A percentile compares a stretch with the other conserved stretches of the same genome.
phyloP scores from a whole-genome alignment of 768 basidiomycete species.

The Rossbeevera mucosa region DNA sequence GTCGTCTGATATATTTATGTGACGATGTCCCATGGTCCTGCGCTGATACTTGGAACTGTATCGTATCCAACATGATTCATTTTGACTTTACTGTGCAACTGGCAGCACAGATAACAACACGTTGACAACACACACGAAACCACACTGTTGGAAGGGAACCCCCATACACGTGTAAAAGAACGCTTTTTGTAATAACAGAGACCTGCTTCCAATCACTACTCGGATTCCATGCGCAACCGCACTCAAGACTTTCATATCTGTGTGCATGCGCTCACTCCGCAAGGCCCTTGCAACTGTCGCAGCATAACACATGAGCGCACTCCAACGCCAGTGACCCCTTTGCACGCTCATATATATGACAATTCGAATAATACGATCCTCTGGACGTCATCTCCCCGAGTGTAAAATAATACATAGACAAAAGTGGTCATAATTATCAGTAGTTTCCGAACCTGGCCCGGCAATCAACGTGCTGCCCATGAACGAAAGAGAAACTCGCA shows the following conservation, averaged over 20 bases:
- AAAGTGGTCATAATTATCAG: constrained; percentile 4
- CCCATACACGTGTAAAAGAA: too few species aligned
- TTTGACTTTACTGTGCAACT: too few species aligned
- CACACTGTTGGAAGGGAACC: too few species aligned
- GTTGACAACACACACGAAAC: too few species aligned
- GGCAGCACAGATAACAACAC: too few species aligned
- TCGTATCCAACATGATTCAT: background rate
- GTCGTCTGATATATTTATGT: too few species aligned
- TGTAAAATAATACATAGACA: constrained; percentile 1
- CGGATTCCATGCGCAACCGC: too few species aligned
- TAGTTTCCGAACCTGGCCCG: constrained; percentile 24
- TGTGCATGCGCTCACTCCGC: too few species aligned
- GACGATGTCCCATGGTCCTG: too few species aligned
- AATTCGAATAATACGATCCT: background rate
- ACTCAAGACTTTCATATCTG: too few species aligned
- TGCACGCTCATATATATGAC: background rate
- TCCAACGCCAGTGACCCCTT: background rate
- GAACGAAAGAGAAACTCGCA: background rate
- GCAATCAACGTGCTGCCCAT: constrained; percentile 3
- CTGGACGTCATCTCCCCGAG: background rate
- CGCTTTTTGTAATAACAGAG: too few species aligned
- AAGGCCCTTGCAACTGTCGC: background rate
- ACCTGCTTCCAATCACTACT: too few species aligned
- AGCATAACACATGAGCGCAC: background rate
- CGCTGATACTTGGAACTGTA: background rate